These are phyloP conservation scores for Paecilomyces fulvus DNA, from an alignment of 2,329 filamentous ascomycete genomes.

Conservation along the genomic window DNA sequence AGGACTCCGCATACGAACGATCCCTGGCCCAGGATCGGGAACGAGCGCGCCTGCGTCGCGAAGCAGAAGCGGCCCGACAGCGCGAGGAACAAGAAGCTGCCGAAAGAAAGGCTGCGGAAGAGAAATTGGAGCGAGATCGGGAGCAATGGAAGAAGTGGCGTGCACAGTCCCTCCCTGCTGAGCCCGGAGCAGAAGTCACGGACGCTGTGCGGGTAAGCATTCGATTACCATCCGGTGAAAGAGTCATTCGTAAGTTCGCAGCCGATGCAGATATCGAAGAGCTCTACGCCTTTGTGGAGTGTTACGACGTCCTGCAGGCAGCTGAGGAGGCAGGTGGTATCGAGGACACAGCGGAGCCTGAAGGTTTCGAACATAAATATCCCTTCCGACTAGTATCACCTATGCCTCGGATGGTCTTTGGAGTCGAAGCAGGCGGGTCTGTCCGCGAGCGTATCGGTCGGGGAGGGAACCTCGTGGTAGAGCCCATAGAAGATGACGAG, in stretches of 20 bases:
- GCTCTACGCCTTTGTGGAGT: slow-evolving; percentile 93
- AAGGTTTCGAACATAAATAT: slow-evolving; percentile 71
- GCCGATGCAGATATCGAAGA: slow-evolving; percentile 69
- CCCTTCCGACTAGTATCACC: slow-evolving; percentile 77
- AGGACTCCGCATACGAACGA: slow-evolving; percentile 89
- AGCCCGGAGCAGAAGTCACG: slow-evolving; percentile 57
- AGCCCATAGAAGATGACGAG: slow-evolving; percentile 53
- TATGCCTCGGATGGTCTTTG: slow-evolving; percentile 75
- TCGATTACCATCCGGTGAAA: slow-evolving; percentile 56
- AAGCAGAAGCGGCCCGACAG: slow-evolving; percentile 60
- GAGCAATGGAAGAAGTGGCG: slow-evolving; percentile 77
- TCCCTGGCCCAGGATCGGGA: slow-evolving; percentile 83
- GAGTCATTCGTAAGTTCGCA: slow-evolving; percentile 68
- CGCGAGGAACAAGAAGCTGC: slow-evolving; percentile 59
- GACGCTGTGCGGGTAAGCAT: slow-evolving; percentile 65
- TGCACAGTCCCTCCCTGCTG: slow-evolving; percentile 54
- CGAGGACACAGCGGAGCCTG: slow-evolving; percentile 40
- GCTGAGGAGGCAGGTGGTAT: slow-evolving; percentile 26
- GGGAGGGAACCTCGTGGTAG: slow-evolving; percentile 84
- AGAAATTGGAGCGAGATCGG: slow-evolving; percentile 45
- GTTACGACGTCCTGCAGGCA: slow-evolving; percentile 58
- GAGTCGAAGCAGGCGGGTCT: slow-evolving; percentile 56
- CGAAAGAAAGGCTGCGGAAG: slow-evolving; percentile 54
- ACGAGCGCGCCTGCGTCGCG: slow-evolving; percentile 64
- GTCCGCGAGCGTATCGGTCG: slow-evolving; percentile 67